Evolutionary conservation across 2,329 filamentous ascomycete species (phyloP), one percentile per base, ranked within the genome.

Genomic region (Chaetomiaceae sp.): DNA sequence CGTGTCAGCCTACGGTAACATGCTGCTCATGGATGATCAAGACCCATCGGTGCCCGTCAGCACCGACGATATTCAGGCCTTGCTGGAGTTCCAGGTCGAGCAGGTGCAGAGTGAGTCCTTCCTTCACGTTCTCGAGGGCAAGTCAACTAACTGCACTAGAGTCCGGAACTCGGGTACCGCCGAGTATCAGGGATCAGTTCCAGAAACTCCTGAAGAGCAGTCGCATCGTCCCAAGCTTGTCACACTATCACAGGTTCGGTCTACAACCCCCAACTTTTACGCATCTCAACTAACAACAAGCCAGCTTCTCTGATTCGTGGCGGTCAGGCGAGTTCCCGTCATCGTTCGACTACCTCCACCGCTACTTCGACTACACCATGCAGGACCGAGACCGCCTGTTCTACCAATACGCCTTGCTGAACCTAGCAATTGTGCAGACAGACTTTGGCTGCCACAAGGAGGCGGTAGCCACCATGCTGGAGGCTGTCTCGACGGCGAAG

Each of bases 321-420:
- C 83, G 87, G 67, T 85, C 90, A 3, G 92, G 92, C 4, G 91
- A 97, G 69, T 95, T 92, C 64, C 84, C 88, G 12, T 89, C 88
- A 1, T 88, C 94, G 0, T 94, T 96, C 66, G 92, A 99, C 64
- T 86, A 86, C 61, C 77, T 99, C 19, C 91, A 97, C 68, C 85
- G 90, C 47, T 99, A 96, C 69, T 99, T 96, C 64, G 94, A 99
- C 69, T 96, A 96, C 69, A 94, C 91, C 1, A 91, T 95, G 83
- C 88, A 94, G 64, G 88, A 84, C 61, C 77, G 84, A 56, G 88
- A 95, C 63, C 85, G 88, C 22, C 81, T 88, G 5, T 91, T 91
- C 63, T 97, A 99, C 65, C 94, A 97, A 66, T 96, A 96, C 66
- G 94, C 94, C 0, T 74, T 97, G 14, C 84, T 99, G 66, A 96